Percentiles rank a stretch among this genome's conserved stretches.
Evolutionary conservation across 2,329 filamentous ascomycete genomes (phyloP).

Genomic region (Orbilia blumenaviensis): DNA sequence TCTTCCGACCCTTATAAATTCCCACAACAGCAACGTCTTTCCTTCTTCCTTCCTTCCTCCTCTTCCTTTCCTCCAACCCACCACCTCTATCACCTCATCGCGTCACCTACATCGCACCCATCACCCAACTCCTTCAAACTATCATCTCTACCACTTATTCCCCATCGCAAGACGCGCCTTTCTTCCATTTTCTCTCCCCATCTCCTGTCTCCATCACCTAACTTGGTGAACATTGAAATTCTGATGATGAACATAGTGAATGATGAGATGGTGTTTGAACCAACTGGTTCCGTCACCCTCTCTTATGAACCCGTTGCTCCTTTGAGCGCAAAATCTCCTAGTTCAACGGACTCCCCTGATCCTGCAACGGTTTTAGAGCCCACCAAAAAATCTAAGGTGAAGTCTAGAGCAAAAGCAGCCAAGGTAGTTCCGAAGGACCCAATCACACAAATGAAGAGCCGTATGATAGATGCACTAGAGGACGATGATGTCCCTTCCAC

Average conservation of each 20-base stretch:
- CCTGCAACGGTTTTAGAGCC: conserved; percentile 5
- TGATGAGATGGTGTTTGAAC: conserved; percentile 27
- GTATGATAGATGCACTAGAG: conserved; percentile 40
- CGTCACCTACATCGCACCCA: not conserved
- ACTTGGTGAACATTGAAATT: not conserved
- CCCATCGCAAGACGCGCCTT: too few species aligned
- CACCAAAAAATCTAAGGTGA: conserved; percentile 24
- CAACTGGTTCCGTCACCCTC: conserved; percentile 29
- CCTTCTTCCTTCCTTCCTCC: not conserved
- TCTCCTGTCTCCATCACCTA: not conserved
- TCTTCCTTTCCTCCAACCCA: not conserved
- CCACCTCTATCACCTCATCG: not conserved
- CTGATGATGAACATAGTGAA: conserved; percentile 17
- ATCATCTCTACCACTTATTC: too few species aligned
- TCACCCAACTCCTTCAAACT: too few species aligned
- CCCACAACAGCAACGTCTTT: not conserved
- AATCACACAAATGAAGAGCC: conserved; percentile 41
- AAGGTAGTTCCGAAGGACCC: conserved; percentile 36
- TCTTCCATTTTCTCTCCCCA: not conserved
- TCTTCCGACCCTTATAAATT: not conserved
- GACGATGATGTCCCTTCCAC: conserved; percentile 26
- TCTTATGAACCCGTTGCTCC: conserved; percentile 38
- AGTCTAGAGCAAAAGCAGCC: conserved; percentile 11
- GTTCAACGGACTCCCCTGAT: conserved; percentile 30
- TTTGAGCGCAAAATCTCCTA: conserved; percentile 25